Evolutionary conservation across 495 filamentous ascomycete genomes (phyloP), one percentile per base, ranked within the genome.

Genomic region (Jackrogersella minutella): DNA sequence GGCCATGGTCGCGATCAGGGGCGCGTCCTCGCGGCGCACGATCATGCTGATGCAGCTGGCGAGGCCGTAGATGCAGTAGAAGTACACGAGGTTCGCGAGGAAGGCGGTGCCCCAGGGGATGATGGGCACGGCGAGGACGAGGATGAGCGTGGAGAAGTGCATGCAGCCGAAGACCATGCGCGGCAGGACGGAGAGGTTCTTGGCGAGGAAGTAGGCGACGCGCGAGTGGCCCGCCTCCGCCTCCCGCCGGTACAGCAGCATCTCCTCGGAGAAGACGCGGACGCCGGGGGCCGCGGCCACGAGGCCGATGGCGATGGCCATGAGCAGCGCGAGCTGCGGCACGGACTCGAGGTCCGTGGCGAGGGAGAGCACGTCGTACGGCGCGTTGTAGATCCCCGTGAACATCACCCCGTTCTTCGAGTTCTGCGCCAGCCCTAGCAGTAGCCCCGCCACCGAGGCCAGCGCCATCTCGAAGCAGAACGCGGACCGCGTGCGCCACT

Each of bases 41-140:
- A 85, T 53, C 78, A 86, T 85, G 51, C 76, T 78, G n/a, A 82
- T 65, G 55, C 72, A 67, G 50, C 77, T 81, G 2, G 84, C 82
- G 14, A 87, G 77, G 3, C 86, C 84, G 70, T 85, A 87, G 46
- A 87, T 81, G 68, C 80, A 83, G 63, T 82, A 87, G 64, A 85
- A 86, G 62, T 86, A 86, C 1, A 84, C 60, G 34, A 87, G 61
- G 59, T 85, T 84, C 10, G 78, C 77, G 0, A 74, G 52, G 66
- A 83, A 84, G 9, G 79, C 77, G 0, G 69, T 61, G 7, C 62
- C 55, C 71, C 78, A 87, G 0, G 67, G 39, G 19, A 87, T 84
- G 6, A 82, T 70, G 0, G 86, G 84, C 7, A 77, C 78, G 10
- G 79, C 66, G 22, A 87, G 77, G 5, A 87, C 51, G 22, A 82